These are phyloP conservation scores for Penicillium sp. DNA, from an alignment of 2,329 filamentous ascomycete genomes.

Conservation along the genomic window DNA sequence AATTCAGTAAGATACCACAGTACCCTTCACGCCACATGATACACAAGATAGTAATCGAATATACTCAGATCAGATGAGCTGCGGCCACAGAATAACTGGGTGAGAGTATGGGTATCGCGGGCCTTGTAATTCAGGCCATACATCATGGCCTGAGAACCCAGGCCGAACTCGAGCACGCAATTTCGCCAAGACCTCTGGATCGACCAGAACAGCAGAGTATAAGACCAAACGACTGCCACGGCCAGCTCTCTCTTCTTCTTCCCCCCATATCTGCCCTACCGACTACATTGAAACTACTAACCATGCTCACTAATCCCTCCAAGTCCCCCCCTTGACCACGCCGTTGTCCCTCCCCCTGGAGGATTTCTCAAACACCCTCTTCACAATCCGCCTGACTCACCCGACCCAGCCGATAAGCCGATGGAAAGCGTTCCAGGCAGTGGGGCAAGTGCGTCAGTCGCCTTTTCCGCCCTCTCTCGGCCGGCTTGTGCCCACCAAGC, in stretches of 20 bases:
- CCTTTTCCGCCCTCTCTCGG: constrained; percentile 9
- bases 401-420: constrained; percentile 25
- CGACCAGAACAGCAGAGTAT: constrained; percentile 24
- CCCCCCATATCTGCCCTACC: neutral
- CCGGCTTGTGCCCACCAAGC: constrained; percentile 5
- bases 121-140: neutral
- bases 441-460: constrained; percentile 23
- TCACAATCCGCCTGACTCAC: neutral
- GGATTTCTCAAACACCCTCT: neutral
- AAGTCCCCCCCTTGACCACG: neutral
- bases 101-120: no score
- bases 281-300: neutral
- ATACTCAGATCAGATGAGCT: no score
- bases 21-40: neutral
- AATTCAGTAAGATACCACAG: no score
- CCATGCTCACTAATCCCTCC: neutral
- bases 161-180: constrained; percentile 30
- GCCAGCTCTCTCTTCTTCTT: constrained; percentile 4
- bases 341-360: neutral
- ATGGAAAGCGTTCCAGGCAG: constrained; percentile 24
- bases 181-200: constrained; percentile 32
- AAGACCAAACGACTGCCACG: constrained; percentile 26
- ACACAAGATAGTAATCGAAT: neutral
- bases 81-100: no score
- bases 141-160: neutral